Conservation (phyloP, 257 asterid species). For the Thymus mandschuricus region DNA sequence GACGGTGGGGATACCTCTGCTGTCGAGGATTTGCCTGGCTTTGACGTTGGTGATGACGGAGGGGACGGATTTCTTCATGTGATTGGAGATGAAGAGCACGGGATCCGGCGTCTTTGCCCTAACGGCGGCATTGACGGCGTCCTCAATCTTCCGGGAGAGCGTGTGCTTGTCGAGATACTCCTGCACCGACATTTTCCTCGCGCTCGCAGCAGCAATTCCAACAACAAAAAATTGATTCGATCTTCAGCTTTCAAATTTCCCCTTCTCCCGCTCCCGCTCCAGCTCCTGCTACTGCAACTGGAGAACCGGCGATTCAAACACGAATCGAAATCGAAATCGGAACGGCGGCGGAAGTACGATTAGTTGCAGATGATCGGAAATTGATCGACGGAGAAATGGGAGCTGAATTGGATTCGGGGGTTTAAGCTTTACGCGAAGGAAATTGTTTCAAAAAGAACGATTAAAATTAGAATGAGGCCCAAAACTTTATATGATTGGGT, state of each 20-base stretch:
- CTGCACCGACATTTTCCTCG: constrained; percentile 82
- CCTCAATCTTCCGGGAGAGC: constrained; percentile 95
- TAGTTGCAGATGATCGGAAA: constrained; percentile 22
- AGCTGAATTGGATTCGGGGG: constrained; percentile 7
- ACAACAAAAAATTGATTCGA: neutral
- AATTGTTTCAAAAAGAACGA: neutral
- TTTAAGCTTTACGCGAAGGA: constrained; percentile 11
- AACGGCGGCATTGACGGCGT: constrained; percentile 99
- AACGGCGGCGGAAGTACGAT: neutral
- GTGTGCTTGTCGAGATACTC: constrained; percentile 87
- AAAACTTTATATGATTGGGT: no score
- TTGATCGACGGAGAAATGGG: constrained; percentile 29
- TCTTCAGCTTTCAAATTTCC: constrained; percentile 6
- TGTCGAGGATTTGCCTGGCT: constrained; percentile 93
- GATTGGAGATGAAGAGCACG: constrained; percentile 95
- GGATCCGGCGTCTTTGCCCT: constrained; percentile 95
- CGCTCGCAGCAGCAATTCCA: neutral
- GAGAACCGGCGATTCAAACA: constrained; percentile 8
- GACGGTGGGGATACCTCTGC: constrained; percentile 99
- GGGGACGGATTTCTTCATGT: constrained; percentile 86
- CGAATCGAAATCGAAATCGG: constrained; percentile 1
- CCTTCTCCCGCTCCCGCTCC: constrained; percentile 14
- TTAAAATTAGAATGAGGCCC: no score
- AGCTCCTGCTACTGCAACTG: constrained; percentile 11
- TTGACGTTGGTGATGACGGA: constrained; percentile 88